Evolutionary conservation across 2,329 filamentous ascomycete species (phyloP), one percentile per base, ranked within the genome.

Genomic region (Nemania bipapillata): DNA sequence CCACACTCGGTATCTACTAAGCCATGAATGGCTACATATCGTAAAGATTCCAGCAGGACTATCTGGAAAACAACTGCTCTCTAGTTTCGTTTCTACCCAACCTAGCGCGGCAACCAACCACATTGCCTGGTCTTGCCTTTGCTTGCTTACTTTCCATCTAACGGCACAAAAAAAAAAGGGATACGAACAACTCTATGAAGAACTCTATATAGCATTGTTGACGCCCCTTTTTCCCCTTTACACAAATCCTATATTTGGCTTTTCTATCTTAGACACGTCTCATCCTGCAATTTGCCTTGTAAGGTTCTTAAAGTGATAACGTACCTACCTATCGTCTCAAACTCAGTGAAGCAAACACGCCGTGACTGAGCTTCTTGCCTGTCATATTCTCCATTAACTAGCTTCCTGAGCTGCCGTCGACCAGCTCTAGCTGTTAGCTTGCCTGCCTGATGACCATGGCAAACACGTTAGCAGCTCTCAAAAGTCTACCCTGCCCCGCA

Each of bases 401-500:
- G 32, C 53, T 20, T 50, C 30, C 40, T 17, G 40, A 20, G n/a
- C 40, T 50, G 47, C 47, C n/a, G 22, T n/a, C 50, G 35, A 49
- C 20, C 24, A 9, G 20, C 20, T 11, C 8, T 55, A 22, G 24
- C 24, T 37, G 15, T 8, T 11, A 9, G 30, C 15, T 32, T 11
- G 35, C 8, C 24, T 54, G 6, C n/a, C 32, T 22, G 24, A 42
- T 64, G 59, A 65, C 12, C 32, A 78, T 78, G 76, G 76, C 76
- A 42, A 68, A 66, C 52, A 73, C 77, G 30, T 70, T 78, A 42
- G 74, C 75, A 12, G 71, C 75, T 47, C 82, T 86, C 69, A 86
- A 85, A 72, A 81, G 81, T 66, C 82, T 86, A 55, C 83, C 84
- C 9, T 86, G 85, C 71, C 85, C 85, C 5, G 83, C 83, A 22